Base-by-base conservation (phyloP, 306 rosid species). In the Prunus mira region DNA sequence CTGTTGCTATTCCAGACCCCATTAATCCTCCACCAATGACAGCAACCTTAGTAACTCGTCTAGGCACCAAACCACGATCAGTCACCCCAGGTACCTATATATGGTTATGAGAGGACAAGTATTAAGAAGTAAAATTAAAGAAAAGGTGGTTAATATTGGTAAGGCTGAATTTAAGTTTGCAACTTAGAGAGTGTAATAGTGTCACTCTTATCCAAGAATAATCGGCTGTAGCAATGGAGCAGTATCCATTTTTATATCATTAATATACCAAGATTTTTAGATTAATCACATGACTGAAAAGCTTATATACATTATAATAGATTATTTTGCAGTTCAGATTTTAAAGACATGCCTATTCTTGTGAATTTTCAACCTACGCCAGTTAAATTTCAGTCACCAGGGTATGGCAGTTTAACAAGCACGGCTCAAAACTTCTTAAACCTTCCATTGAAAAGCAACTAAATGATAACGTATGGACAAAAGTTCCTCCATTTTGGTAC, bases 1-100 rank as follows among this genome's bases (percentile, higher is more conserved):
- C 89, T 17, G 99, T 96, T 27, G 96, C 93, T 79, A 96, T 96
- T 80, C 98, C 99, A 77, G 99, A 96, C 76, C 99, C 99, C 99
- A 92, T 96, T 65, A 96, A 78, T 67, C 99, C 99, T 60, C 99
- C 99, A 69, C 99, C 99, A 79, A 96, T 76, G 81, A 92, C 83
- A 72, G 97, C 99, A 82, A 96, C 93, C 81, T 91, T 95, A 45
- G 81, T 91, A 61, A 90, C 90, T 5, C 28, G 80, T 82, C 97
- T 92, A 52, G 98, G 99, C 78, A 69, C 85, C 76, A 95, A 82
- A 64, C 98, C 97, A 72, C 74, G 87, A 79, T 95, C 97, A 13
- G 98, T 92, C 80, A 95, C 84, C 73, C 93, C 97, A 22, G 99
- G 97, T 51, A 95, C 96, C 99, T 95, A 82, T 71, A 71, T 51